Evolutionary conservation across 441 rosid species (phyloP).

Genomic region (Gossypium davidsonii): DNA sequence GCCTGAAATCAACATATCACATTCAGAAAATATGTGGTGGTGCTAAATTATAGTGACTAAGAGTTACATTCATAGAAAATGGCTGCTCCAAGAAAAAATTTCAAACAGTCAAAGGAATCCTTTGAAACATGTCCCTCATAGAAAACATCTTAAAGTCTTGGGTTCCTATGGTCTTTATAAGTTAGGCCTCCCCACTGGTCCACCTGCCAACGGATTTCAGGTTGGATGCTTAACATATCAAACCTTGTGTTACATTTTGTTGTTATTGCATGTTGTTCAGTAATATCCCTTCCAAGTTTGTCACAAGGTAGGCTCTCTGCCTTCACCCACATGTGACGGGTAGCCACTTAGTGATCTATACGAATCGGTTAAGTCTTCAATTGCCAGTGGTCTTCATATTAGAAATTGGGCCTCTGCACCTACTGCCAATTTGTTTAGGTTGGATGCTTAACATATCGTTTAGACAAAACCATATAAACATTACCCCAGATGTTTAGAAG

Average conservation of each 20-base stretch:
- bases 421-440: too few relatives aligned
- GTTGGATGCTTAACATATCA: background rate
- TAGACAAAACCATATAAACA: background rate
- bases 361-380: too few relatives aligned
- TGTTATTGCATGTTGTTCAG: too few relatives aligned
- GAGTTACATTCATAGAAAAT: background rate
- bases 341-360: too few relatives aligned
- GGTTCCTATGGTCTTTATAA: background rate
- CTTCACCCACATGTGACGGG: too few relatives aligned
- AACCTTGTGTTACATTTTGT: too few relatives aligned
- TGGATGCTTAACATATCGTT: background rate
- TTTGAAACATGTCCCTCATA: background rate
- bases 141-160: background rate
- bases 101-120: background rate
- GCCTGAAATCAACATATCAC: slow-evolving; percentile 54
- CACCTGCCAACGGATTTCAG: background rate
- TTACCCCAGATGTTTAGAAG: background rate
- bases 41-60: slow-evolving; percentile 2
- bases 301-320: too few relatives aligned
- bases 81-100: background rate
- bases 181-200: background rate
- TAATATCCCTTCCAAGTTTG: too few relatives aligned
- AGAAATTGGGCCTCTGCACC: too few relatives aligned
- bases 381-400: too few relatives aligned
- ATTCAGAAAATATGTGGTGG: slow-evolving; percentile 8